Base-by-base conservation (phyloP, 2,329 filamentous ascomycete species). In the Macrophomina tecta region DNA sequence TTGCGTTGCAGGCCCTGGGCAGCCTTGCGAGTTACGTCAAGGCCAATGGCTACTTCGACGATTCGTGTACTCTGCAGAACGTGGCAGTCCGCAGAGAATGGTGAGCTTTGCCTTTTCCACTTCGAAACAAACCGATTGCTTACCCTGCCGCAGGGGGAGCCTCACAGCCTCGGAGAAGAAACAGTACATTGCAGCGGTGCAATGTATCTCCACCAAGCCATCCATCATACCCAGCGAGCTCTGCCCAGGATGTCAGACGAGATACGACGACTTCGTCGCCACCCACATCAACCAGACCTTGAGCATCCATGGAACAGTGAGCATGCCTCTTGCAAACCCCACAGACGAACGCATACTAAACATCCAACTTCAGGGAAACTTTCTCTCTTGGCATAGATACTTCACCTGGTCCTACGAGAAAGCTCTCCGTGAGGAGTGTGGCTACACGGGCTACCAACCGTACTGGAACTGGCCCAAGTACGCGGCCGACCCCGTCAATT, bases 391-490 rank as follows among this genome's bases (percentile, higher is more conserved):
- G 80, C 80, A 82, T 45, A 45, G 42, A n/a, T 45, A 38, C 36
- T 38, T 38, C 68, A 77, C 74, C 6, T 78, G 81, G 74, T 71
- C 75, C 0, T 82, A 81, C 68, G 81, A 83, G 63, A 72, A 79
- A 60, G 77, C 78, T 1, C 73, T 82, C 2, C 74, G 73, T 4
- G 73, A 78, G 11, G 80, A 82, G 67, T 82, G 81, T 64, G 79
- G 78, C 42, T 83, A 81, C 66, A 75, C 70, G 8, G 80, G 79
- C 60, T 75, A 75, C 49, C 77, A 80, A 55, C 81, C 81, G 38
- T 86, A 85, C 76, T 82, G 82, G 77, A 83, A 86, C 73, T 87
- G 84, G 83, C 80, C 80, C 2, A 79, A 79, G 63, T 82, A 81
- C 75, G 77, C 81, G 2, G 68, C 77, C 2, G 81, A 87, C 42